Conservation (phyloP, 257 asterid genomes). For the Primulina huaijiensis region DNA sequence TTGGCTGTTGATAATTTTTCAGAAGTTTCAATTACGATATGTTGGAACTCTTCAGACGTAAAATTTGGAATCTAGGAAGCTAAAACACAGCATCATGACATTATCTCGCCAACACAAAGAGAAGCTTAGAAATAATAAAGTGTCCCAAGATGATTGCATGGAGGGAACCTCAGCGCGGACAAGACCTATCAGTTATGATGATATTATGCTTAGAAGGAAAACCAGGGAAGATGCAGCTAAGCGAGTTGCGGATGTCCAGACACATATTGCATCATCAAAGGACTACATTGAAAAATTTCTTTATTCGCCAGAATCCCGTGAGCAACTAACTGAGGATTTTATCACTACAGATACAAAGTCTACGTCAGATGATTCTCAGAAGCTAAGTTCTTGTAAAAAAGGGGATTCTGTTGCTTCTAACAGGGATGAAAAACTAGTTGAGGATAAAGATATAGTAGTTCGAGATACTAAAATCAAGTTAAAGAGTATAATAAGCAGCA, state of each 20-base stretch:
- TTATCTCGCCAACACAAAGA: slow-evolving; percentile 40
- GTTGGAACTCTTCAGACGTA: slow-evolving; percentile 27
- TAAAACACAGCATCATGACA: slow-evolving; percentile 39
- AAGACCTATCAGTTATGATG: slow-evolving; percentile 76
- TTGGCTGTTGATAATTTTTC: neutral
- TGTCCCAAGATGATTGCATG: slow-evolving; percentile 30
- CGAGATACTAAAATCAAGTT: slow-evolving; percentile 38
- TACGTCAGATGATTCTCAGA: slow-evolving; percentile 36
- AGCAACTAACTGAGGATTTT: slow-evolving; percentile 27
- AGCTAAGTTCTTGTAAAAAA: slow-evolving; percentile 37
- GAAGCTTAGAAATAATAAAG: slow-evolving; percentile 27
- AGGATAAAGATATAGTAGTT: slow-evolving; percentile 36
- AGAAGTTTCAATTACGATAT: slow-evolving; percentile 11
- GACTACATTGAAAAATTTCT: slow-evolving; percentile 30
- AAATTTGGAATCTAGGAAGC: slow-evolving; percentile 17
- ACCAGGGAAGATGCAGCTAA: slow-evolving; percentile 39
- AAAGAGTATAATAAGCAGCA: slow-evolving; percentile 30
- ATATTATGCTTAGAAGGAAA: slow-evolving; percentile 73
- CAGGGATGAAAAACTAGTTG: slow-evolving; percentile 36
- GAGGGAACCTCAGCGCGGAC: slow-evolving; percentile 92
- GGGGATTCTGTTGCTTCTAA: slow-evolving; percentile 27
- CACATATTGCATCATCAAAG: slow-evolving; percentile 31
- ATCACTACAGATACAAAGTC: slow-evolving; percentile 33
- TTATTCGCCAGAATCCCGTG: slow-evolving; percentile 27
- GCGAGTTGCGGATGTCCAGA: slow-evolving; percentile 25